These are phyloP conservation scores for Botrytis sinoallii DNA, from an alignment of 2,329 filamentous ascomycete species.

Conservation along the genomic window DNA sequence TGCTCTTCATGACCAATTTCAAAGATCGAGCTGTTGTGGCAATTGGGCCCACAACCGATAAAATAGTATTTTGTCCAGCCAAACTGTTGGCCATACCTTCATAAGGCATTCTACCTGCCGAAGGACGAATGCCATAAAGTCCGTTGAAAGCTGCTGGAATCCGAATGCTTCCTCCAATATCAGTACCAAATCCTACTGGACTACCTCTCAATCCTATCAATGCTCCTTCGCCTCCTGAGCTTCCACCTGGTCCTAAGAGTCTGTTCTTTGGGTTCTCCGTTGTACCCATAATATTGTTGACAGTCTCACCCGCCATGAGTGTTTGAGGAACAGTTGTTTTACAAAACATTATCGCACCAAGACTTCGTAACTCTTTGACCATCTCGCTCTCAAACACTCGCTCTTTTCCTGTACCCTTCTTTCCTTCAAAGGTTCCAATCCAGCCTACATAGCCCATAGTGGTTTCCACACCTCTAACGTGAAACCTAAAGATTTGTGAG, in stretches of 20 bases:
- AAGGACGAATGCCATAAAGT: conserved; percentile 42
- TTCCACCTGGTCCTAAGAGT: conserved; percentile 33
- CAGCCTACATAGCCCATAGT: conserved; percentile 62
- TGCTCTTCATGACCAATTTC: conserved; percentile 52
- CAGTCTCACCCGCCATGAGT: conserved; percentile 43
- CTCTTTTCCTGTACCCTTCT: conserved; percentile 49
- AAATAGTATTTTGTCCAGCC: conserved; percentile 58
- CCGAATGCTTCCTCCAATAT: conserved; percentile 36
- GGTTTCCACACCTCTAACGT: conserved; percentile 36
- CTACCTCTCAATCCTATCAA: conserved; percentile 36
- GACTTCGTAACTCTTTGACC: conserved; percentile 40
- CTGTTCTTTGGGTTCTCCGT: conserved; percentile 38
- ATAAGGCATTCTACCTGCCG: conserved; percentile 43
- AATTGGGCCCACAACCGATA: conserved; percentile 62
- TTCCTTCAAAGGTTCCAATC: conserved; percentile 58
- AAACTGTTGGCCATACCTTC: conserved; percentile 59
- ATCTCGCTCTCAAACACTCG: conserved; percentile 50
- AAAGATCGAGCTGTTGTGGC: conserved; percentile 54
- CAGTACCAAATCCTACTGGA: conserved; percentile 37
- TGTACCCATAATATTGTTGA: conserved; percentile 45
- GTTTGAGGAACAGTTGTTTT: conserved; percentile 44
- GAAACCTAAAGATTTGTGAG: conserved; percentile 25
- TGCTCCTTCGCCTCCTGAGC: conserved; percentile 38
- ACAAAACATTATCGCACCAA: conserved; percentile 43
- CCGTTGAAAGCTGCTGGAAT: conserved; percentile 42